These are phyloP conservation scores for Aspergillus spinulosporus DNA, from an alignment of 2,329 filamentous ascomycete species.

Conservation along the genomic window DNA sequence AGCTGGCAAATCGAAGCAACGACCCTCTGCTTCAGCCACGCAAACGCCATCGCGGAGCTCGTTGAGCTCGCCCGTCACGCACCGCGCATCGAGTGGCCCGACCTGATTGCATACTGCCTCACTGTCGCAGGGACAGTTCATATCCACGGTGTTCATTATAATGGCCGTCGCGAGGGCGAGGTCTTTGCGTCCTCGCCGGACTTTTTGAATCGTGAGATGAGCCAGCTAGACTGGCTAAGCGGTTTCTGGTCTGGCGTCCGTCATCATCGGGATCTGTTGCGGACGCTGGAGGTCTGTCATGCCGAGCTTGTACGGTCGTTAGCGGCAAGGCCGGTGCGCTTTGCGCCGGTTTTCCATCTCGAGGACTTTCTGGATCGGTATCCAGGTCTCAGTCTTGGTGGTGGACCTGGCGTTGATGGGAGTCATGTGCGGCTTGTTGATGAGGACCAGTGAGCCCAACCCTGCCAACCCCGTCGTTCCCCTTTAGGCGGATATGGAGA, in stretches of 20 bases:
- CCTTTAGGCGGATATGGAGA: background rate
- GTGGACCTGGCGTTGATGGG: slow-evolving; percentile 60
- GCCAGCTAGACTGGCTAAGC: slow-evolving; percentile 72
- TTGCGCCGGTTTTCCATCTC: slow-evolving; percentile 76
- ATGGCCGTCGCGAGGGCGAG: slow-evolving; percentile 59
- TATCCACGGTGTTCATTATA: slow-evolving; percentile 81
- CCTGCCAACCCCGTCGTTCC: background rate
- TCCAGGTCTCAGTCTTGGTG: slow-evolving; percentile 54
- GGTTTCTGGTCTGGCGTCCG: slow-evolving; percentile 76
- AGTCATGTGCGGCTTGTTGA: slow-evolving; percentile 72
- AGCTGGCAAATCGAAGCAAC: slow-evolving; percentile 92
- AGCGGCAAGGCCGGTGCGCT: slow-evolving; percentile 67
- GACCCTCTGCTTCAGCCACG: slow-evolving; percentile 81
- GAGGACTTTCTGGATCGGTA: slow-evolving; percentile 89
- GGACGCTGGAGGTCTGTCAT: slow-evolving; percentile 76
- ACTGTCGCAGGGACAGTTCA: slow-evolving; percentile 86
- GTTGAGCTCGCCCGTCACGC: slow-evolving; percentile 76
- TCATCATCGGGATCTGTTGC: slow-evolving; percentile 76
- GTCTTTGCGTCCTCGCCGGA: slow-evolving; percentile 66
- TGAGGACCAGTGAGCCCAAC: slow-evolving; percentile 47
- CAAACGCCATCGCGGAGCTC: slow-evolving; percentile 81
- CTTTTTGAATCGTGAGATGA: slow-evolving; percentile 75
- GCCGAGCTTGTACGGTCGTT: slow-evolving; percentile 74
- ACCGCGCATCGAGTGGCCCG: slow-evolving; percentile 77
- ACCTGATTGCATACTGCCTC: slow-evolving; percentile 82